These are phyloP conservation scores for Ceratocystis cubensis DNA, from an alignment of 2,329 filamentous ascomycete genomes.

Conservation along the genomic window DNA sequence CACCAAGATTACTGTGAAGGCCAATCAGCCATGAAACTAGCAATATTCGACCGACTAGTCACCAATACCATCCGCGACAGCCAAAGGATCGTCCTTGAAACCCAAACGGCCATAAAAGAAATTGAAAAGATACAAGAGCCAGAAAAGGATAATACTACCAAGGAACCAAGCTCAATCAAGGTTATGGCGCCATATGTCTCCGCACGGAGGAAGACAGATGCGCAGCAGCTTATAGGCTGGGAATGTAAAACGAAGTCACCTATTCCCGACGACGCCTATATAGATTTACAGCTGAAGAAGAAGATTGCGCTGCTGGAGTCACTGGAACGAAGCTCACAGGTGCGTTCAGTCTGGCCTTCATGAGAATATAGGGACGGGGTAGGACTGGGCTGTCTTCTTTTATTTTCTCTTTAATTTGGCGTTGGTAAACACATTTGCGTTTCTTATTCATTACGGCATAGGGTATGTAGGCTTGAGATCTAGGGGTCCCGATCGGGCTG, in stretches of 20 bases:
- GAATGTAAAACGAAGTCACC: not conserved
- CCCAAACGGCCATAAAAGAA: not conserved
- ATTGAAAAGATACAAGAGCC: not conserved
- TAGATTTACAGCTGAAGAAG: slow-evolving; percentile 13
- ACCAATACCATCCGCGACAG: slow-evolving; percentile 8
- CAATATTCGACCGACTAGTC: not conserved
- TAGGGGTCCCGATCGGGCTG: not conserved
- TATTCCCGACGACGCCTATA: not conserved
- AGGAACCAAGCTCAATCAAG: not conserved
- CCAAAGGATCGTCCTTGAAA: not conserved
- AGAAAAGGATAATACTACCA: not conserved
- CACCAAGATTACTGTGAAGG: slow-evolving; percentile 17
- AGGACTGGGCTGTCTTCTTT: not conserved
- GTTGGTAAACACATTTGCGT: slow-evolving; percentile 2
- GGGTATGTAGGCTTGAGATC: not conserved
- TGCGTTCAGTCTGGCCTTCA: not conserved
- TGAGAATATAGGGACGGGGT: not conserved
- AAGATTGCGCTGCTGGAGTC: slow-evolving; percentile 19
- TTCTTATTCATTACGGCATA: not conserved
- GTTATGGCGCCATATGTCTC: slow-evolving; percentile 15
- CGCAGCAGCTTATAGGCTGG: slow-evolving; percentile 7
- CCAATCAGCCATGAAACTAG: slow-evolving; percentile 3
- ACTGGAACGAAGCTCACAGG: slow-evolving; percentile 5
- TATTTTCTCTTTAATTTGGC: not conserved
- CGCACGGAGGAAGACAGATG: not conserved